These are phyloP conservation scores for Nasturtium officinale DNA, from an alignment of 345 rosid species.

Conservation along the genomic window DNA sequence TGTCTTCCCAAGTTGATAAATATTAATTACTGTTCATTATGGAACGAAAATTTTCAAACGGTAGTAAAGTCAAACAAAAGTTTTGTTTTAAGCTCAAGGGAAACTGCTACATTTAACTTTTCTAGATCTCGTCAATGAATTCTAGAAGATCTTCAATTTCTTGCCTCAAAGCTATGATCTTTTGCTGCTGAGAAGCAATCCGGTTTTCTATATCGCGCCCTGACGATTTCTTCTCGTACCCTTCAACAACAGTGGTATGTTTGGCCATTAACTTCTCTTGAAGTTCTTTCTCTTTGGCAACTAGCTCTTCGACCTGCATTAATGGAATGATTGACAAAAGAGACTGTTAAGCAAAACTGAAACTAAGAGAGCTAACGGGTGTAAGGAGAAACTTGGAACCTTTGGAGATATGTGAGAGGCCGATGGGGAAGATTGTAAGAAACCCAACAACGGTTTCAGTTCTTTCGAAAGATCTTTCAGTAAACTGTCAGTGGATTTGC, in stretches of 20 bases:
- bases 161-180: conserved; percentile 66
- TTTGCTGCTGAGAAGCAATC: conserved; percentile 70
- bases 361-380: not conserved
- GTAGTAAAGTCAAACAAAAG: not conserved
- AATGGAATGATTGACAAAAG: conserved; percentile 8
- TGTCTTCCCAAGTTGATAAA: conserved; percentile 26
- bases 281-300: conserved; percentile 79
- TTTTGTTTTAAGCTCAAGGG: conserved; percentile 19
- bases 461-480: conserved; percentile 85
- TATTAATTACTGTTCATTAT: not conserved
- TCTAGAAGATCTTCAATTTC: conserved; percentile 88
- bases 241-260: conserved; percentile 62
- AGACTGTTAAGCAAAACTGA: conserved; percentile 11
- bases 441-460: conserved; percentile 58
- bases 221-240: conserved; percentile 49
- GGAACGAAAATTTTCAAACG: not conserved
- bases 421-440: conserved; percentile 70
- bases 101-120: conserved; percentile 15
- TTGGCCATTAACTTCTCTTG: conserved; percentile 64
- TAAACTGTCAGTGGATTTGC: conserved; percentile 70
- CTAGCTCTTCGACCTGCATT: conserved; percentile 83
- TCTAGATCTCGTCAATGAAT: conserved; percentile 70
- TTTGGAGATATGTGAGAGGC: conserved; percentile 76
- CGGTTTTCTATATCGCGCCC: conserved; percentile 77
- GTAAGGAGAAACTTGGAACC: conserved; percentile 46